Percentiles rank a stretch among this genome's conserved stretches.
Conservation (phyloP, 805 yeast species). For the Scheffersomyces ergatensis region DNA sequence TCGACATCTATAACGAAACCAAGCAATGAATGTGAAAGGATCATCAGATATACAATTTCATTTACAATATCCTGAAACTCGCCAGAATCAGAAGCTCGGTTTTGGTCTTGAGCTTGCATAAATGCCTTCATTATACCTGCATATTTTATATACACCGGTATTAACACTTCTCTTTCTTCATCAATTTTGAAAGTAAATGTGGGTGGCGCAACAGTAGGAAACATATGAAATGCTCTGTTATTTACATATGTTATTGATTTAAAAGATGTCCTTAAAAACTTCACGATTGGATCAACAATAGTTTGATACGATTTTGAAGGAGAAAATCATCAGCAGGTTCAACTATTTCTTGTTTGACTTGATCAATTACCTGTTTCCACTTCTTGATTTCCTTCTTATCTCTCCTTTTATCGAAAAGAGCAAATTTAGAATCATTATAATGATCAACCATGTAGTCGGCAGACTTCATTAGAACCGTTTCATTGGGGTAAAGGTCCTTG, state of each 20-base stretch:
- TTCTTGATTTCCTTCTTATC: not conserved
- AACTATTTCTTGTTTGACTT: not conserved
- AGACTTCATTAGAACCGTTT: not conserved
- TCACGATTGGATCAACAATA: too few species aligned
- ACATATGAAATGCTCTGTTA: not conserved
- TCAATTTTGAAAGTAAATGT: not conserved
- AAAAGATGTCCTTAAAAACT: too few species aligned
- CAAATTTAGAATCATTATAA: not conserved
- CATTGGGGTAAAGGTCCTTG: not conserved
- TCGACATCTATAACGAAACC: not conserved
- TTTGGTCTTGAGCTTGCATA: not conserved
- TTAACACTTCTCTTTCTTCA: not conserved
- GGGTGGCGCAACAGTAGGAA: not conserved
- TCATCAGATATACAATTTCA: not conserved
- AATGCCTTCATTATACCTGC: not conserved
- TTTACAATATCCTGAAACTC: not conserved
- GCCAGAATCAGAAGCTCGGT: not conserved
- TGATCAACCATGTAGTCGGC: not conserved
- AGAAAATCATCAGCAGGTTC: not conserved
- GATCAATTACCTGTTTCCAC: not conserved
- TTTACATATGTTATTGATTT: not conserved
- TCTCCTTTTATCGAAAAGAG: not conserved
- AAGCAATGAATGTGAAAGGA: not conserved
- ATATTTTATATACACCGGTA: not conserved
- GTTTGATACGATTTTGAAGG: not conserved